Base-by-base conservation (phyloP, 768 basidiomycete species). In the Gloeostereum incarnatum region DNA sequence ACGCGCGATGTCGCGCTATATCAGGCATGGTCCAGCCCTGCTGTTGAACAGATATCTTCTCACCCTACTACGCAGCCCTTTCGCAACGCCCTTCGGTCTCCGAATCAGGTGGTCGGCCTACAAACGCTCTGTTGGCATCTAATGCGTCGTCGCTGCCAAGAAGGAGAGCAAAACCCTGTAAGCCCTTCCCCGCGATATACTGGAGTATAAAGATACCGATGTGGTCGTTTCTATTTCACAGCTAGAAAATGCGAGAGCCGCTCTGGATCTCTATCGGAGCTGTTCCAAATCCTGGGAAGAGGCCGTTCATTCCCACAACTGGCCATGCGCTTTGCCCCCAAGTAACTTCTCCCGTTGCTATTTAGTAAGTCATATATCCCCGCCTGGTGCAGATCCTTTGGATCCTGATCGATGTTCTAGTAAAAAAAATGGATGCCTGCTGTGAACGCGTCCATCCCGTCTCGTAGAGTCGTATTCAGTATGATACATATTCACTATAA, bases 1-100 rank as follows among this genome's bases (percentile, higher is more conserved):
- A 89, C 87, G 9, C 73, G 87, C 36, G 87, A 90, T 52, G 83
- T 87, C 38, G 86, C 78, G 3, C 59, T 90, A 22, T 90, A 86
- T 57, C 71, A 65, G 57, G 72, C 71, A 42, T n/a, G 38, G 35
- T 19, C 31, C 3, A 5, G 20, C 25, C 25, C 33, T 31, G 21
- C 34, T 20, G 24, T 19, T 11, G 21, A 24, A 9, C 26, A 24
- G 23, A 17, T 30, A 42, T 26, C 51, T 31, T 16, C 26, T 41
- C 38, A 27, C 5, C 23, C 29, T 25, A 31, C 31, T 51, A 40
- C 17, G 7, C 52, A 83, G 63, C 86, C 86, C 0, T 89, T 88
- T 51, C 71, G 82, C 50, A 81, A 76, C 40, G 73, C 81, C 1
- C 59, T 89, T 37, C 72, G 74, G 18, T 69, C 71, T 19, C 74